Evolutionary conservation across 2,329 filamentous ascomycete species (phyloP).

Genomic region (Ophiostoma fasciatum): DNA sequence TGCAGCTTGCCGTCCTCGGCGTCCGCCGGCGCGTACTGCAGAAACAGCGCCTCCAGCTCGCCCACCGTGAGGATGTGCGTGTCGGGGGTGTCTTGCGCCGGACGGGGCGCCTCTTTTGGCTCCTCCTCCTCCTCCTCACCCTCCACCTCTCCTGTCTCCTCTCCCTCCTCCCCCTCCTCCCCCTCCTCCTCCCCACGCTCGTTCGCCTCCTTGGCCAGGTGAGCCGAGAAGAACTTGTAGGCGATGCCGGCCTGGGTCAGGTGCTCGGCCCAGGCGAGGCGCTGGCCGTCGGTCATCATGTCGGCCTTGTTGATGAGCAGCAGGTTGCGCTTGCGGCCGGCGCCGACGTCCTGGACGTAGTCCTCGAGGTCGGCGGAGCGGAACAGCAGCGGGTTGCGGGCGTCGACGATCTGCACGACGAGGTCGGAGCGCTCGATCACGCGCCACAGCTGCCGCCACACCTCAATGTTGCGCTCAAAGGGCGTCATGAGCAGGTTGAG

Average conservation of each 20-base stretch:
- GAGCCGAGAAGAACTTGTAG: constrained; percentile 93
- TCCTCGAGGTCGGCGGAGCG: constrained; percentile 82
- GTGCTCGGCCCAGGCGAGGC: constrained; percentile 72
- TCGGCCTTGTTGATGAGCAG: constrained; percentile 96
- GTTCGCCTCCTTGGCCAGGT: constrained; percentile 76
- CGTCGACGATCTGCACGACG: constrained; percentile 96
- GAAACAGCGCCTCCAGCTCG: constrained; percentile 79
- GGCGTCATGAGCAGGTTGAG: constrained; percentile 95
- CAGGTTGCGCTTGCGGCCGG: constrained; percentile 68
- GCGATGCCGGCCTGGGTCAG: constrained; percentile 68
- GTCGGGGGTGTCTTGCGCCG: too few relatives aligned
- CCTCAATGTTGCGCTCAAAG: constrained; percentile 92
- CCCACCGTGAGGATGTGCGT: constrained; percentile 82
- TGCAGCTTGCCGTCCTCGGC: constrained; percentile 56
- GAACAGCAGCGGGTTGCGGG: constrained; percentile 85
- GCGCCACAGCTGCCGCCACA: constrained; percentile 95
- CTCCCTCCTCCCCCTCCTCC: constrained; percentile 17
- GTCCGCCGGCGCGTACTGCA: constrained; percentile 49
- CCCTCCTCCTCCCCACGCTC: constrained; percentile 52
- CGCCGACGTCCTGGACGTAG: constrained; percentile 87
- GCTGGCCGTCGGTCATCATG: constrained; percentile 87
- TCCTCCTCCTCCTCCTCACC: constrained; percentile 12
- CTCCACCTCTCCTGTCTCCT: constrained; percentile 26
- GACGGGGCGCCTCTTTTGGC: too few relatives aligned
- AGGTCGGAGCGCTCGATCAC: constrained; percentile 95